These are phyloP conservation scores for Blastomyces percursus DNA, from an alignment of 2,329 filamentous ascomycete genomes.

Conservation along the genomic window DNA sequence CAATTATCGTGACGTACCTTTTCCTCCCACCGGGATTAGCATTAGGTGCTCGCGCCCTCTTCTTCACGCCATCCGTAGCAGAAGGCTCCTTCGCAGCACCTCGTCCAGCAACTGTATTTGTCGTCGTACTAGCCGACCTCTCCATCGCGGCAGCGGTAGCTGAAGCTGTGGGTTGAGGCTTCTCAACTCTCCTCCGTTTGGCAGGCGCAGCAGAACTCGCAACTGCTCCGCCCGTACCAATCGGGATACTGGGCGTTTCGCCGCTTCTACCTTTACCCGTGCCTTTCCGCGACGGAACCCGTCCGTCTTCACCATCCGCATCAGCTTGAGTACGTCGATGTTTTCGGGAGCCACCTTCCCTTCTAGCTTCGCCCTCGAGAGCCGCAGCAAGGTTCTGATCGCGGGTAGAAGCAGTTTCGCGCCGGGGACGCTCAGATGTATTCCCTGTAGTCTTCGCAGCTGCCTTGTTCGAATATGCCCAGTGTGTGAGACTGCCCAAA, in stretches of 20 bases:
- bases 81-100: constrained; percentile 53
- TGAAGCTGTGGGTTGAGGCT: constrained; percentile 32
- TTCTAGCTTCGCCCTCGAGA: constrained; percentile 70
- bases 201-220: constrained; percentile 36
- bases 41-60: constrained; percentile 63
- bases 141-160: constrained; percentile 30
- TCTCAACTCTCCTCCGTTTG: constrained; percentile 76
- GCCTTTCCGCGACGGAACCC: constrained; percentile 41
- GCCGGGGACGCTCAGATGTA: constrained; percentile 61
- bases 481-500: constrained; percentile 81
- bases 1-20: constrained; percentile 45
- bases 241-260: constrained; percentile 5
- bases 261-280: constrained; percentile 14
- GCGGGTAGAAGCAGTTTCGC: constrained; percentile 67
- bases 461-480: constrained; percentile 82
- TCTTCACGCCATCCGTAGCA: constrained; percentile 52
- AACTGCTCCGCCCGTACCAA: neutral
- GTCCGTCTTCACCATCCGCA: constrained; percentile 64
- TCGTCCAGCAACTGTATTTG: constrained; percentile 23
- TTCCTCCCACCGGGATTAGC: constrained; percentile 57
- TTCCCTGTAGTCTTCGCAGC: constrained; percentile 43
- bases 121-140: constrained; percentile 29
- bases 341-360: constrained; percentile 68
- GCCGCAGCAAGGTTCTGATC: constrained; percentile 74
- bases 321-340: constrained; percentile 64